phyloP scores from a whole-genome alignment of 805 yeast species.

The Ogataea parapolymorpha region DNA sequence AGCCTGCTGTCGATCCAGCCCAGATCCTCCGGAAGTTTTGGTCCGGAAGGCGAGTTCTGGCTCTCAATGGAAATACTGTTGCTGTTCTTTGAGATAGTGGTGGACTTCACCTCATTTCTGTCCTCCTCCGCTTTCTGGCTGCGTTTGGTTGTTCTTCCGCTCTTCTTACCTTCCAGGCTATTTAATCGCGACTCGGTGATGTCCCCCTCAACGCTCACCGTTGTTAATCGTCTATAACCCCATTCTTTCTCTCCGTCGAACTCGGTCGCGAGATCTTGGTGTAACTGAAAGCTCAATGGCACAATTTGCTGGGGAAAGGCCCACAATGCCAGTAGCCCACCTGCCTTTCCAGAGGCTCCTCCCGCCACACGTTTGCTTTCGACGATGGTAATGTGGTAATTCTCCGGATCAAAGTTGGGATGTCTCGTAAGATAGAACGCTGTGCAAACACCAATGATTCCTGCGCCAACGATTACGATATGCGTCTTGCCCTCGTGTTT shows the following conservation, averaged over 20 bases:
- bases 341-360: constrained; percentile 97
- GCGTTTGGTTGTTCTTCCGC: constrained; percentile 5
- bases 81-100: constrained; percentile 35
- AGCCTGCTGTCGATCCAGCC: constrained; percentile 71
- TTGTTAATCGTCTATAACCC: constrained; percentile 89
- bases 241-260: constrained; percentile 83
- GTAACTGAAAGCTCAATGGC: constrained; percentile 80
- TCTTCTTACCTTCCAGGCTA: not conserved
- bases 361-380: constrained; percentile 94
- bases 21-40: constrained; percentile 55
- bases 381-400: constrained; percentile 76
- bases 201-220: constrained; percentile 85
- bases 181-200: constrained; percentile 33
- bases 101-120: constrained; percentile 18
- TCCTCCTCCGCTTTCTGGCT: constrained; percentile 8
- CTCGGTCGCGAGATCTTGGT: constrained; percentile 73
- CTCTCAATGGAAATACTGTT: constrained; percentile 34
- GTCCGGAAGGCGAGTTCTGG: constrained; percentile 14
- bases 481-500: constrained; percentile 62
- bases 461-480: constrained; percentile 88
- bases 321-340: constrained; percentile 92
- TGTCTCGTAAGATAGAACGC: constrained; percentile 87
- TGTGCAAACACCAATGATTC: constrained; percentile 92
- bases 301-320: constrained; percentile 96
- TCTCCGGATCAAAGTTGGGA: constrained; percentile 68